phyloP scores from a whole-genome alignment of 768 basidiomycete species.

The Leccinum variicolor region DNA sequence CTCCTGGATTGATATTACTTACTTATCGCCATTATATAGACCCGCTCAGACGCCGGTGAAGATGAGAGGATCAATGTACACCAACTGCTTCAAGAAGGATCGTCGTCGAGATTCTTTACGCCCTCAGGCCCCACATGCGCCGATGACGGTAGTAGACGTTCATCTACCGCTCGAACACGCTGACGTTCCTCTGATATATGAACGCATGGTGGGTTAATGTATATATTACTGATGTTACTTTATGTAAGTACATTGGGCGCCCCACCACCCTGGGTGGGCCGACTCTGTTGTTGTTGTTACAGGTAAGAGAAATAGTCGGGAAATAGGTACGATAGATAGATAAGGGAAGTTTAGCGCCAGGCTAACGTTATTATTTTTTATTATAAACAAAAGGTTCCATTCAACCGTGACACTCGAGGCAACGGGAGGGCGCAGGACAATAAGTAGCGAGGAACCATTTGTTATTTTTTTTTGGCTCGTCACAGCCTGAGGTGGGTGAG shows the following conservation, averaged over 20 bases:
- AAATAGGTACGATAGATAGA: slow-evolving; percentile 26
- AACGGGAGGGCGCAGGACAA: slow-evolving; percentile 11
- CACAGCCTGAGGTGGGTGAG: not conserved
- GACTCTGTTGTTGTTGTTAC: slow-evolving; percentile 1
- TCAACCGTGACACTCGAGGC: slow-evolving; percentile 3
- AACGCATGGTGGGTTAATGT: slow-evolving; percentile 3
- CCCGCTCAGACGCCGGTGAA: slow-evolving; percentile 3
- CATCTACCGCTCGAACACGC: slow-evolving; percentile 1
- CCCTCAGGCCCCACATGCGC: no score
- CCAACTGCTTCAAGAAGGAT: slow-evolving; percentile 5
- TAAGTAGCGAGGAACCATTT: slow-evolving; percentile 6
- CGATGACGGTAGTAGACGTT: not conserved
- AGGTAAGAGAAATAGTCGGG: slow-evolving; percentile 9
- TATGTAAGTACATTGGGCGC: slow-evolving; percentile 19
- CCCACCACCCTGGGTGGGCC: not conserved
- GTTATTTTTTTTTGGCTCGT: not conserved
- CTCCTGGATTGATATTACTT: slow-evolving; percentile 1
- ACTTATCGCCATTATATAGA: not conserved
- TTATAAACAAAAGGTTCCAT: not conserved
- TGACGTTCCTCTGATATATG: not conserved
- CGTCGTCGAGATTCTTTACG: not conserved
- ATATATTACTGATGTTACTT: not conserved
- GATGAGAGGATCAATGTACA: slow-evolving; percentile 3
- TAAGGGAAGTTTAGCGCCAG: slow-evolving; percentile 14
- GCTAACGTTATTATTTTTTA: slow-evolving; percentile 5